These are phyloP conservation scores for Monosporozyma servazzii DNA, from an alignment of 805 yeast genomes.

Conservation along the genomic window DNA sequence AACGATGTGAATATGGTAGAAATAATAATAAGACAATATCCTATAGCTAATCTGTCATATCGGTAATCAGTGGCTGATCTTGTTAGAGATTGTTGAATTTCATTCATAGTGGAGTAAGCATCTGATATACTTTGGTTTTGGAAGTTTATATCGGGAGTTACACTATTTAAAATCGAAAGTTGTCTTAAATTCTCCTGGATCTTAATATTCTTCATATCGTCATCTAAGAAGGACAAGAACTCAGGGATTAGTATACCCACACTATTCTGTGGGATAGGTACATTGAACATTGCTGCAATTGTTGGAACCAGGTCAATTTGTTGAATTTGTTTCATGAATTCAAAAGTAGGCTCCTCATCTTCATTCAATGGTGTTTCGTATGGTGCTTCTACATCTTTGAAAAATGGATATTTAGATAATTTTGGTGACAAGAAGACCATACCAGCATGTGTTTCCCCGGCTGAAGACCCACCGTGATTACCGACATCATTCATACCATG, in stretches of 20 bases:
- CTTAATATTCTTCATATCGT: slow-evolving; percentile 26
- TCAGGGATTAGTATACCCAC: slow-evolving; percentile 63
- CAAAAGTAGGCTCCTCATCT: slow-evolving; percentile 35
- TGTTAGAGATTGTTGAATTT: slow-evolving; percentile 44
- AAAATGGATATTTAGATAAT: slow-evolving; percentile 31
- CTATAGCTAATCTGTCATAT: slow-evolving; percentile 37
- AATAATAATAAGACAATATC: slow-evolving; percentile 17
- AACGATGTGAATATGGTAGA: slow-evolving; percentile 6
- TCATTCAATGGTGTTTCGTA: slow-evolving; percentile 29
- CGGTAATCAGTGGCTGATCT: slow-evolving; percentile 67
- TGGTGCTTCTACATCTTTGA: slow-evolving; percentile 12
- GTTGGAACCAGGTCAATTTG: slow-evolving; percentile 96
- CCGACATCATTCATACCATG: slow-evolving; percentile 96
- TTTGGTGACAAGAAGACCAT: slow-evolving; percentile 59
- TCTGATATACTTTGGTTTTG: slow-evolving; percentile 5
- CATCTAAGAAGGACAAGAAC: slow-evolving; percentile 44
- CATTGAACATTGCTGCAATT: slow-evolving; percentile 63
- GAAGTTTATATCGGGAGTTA: background rate
- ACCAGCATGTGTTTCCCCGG: slow-evolving; percentile 87
- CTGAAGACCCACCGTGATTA: slow-evolving; percentile 92
- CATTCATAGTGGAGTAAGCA: slow-evolving; percentile 32
- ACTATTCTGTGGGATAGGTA: slow-evolving; percentile 87
- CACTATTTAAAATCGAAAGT: slow-evolving; percentile 9
- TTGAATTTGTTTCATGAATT: slow-evolving; percentile 50
- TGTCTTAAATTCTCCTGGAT: slow-evolving; percentile 49